Evolutionary conservation across 805 yeast species (phyloP), one percentile per base, ranked within the genome.

Genomic region (Myxozyma udenii): DNA sequence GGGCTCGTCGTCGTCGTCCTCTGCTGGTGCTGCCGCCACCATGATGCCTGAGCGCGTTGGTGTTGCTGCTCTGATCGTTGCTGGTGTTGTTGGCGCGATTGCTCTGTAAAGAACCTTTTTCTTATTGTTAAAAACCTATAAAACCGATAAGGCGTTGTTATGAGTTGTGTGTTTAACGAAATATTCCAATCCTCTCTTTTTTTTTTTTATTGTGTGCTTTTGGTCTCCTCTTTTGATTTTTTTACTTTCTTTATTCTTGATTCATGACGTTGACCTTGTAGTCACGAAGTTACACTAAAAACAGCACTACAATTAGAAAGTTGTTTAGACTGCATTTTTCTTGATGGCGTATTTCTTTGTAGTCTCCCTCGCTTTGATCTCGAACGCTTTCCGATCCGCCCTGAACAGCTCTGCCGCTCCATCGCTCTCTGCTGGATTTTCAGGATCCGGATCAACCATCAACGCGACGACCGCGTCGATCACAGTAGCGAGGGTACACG

Each of bases 281-380:
- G n/a, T 3, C 24, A 37, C 19, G 41, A 37, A 19, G 7, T 37
- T 37, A 9, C 14, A 37, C 23, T 12, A 12, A 26, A 37, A 37
- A 21, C 19, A 37, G 23, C 19, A 6, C 41, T 14, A 37, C 21
- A 7, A 11, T 26, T 7, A 39, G 2, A 24, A 2, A 16, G 6
- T 35, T 35, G 18, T 12, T 4, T 35, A 6, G 38, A 16, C 6
- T 35, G 5, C 18, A 35, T 5, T 35, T 35, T 6, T 35, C 18
- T 18, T 33, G 21, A 32, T 50, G 11, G 60, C 60, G 16, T 56
- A 56, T 25, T 38, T 46, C 32, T 30, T 46, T n/a, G 95, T 87
- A 95, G 95, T 87, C 72, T 86, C 95, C 68, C 80, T 83, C 53
- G 95, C 95, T 50, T 90, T 86, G 61, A 88, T 84, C 72, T 86